A percentile compares a stretch with the other conserved stretches of the same genome.
Conservation (phyloP, 495 filamentous ascomycete genomes). For the Neurospora sp. region DNA sequence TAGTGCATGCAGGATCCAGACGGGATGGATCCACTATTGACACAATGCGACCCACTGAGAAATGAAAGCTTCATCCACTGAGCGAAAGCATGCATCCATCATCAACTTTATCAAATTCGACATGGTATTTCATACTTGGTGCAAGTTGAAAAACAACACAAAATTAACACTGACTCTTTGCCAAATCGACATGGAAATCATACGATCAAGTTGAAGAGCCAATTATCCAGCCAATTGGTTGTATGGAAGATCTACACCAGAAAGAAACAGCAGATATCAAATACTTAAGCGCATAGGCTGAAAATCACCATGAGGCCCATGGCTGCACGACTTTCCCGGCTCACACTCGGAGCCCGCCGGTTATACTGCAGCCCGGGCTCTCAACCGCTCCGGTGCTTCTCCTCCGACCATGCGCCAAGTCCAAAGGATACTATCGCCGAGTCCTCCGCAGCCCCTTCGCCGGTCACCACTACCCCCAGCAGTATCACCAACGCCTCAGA, state of each 20-base stretch:
- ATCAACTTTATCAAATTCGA: neutral
- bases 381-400: neutral
- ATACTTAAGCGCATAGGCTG: neutral
- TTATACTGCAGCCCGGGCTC: neutral
- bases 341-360: neutral
- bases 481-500: neutral
- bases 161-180: neutral
- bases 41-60: neutral
- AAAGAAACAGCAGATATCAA: neutral
- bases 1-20: neutral
- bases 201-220: neutral
- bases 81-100: neutral
- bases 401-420: neutral
- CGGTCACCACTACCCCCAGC: neutral
- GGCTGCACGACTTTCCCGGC: neutral
- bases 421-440: neutral
- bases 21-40: neutral
- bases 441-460: neutral
- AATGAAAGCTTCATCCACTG: neutral
- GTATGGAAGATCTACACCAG: neutral
- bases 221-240: neutral
- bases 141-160: neutral
- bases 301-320: neutral
- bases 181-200: neutral
- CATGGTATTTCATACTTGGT: neutral